Conservation (phyloP, 2,329 filamentous ascomycete species). For the Aureobasidium uvarum region DNA sequence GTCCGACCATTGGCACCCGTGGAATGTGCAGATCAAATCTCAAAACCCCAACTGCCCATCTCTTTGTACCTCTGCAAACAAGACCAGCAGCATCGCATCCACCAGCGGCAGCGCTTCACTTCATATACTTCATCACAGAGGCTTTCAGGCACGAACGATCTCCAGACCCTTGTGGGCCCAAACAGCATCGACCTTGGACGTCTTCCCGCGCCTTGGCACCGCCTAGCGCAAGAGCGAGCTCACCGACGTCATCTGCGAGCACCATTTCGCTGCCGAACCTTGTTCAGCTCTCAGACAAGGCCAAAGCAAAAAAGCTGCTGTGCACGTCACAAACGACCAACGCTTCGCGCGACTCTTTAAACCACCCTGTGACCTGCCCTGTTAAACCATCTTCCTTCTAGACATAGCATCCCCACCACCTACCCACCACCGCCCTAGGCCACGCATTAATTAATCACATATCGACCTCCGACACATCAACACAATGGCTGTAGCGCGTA, state of each 20-base stretch:
- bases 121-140: not conserved
- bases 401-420: not conserved
- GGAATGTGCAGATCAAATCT: constrained; percentile 9
- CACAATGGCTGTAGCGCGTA: constrained; percentile 30
- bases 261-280: not conserved
- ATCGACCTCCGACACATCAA: not conserved
- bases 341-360: not conserved
- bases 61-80: not conserved
- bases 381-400: constrained; percentile 6
- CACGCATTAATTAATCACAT: constrained; percentile 12
- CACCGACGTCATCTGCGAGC: constrained; percentile 1
- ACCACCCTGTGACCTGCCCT: constrained; percentile 21
- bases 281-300: constrained; percentile 1
- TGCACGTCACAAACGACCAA: constrained; percentile 3
- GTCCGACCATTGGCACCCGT: not conserved
- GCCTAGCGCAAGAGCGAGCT: not conserved
- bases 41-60: not conserved
- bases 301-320: constrained; percentile 7
- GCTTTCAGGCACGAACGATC: constrained; percentile 6
- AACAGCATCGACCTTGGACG: not conserved
- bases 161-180: constrained; percentile 14
- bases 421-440: constrained; percentile 4
- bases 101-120: not conserved
- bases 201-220: not conserved
- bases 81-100: not conserved